These are phyloP conservation scores for Peniophora sp. DNA, from an alignment of 1,284 basidiomycete genomes.

Conservation along the genomic window DNA sequence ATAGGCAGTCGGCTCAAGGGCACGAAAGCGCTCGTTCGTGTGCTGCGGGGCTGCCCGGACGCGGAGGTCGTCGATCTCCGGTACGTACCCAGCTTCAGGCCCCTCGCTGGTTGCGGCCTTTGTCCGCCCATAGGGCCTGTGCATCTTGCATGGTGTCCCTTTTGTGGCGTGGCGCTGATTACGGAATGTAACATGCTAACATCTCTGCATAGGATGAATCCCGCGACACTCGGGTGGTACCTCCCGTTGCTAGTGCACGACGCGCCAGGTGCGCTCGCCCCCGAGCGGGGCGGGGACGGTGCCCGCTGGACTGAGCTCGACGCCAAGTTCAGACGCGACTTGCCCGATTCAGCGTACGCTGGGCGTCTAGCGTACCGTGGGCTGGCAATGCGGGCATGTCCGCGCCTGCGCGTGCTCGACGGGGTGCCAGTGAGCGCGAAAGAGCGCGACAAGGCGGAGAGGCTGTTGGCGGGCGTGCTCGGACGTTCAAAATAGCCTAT, in stretches of 20 bases:
- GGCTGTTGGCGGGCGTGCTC: constrained; percentile 52
- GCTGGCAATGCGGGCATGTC: constrained; percentile 71
- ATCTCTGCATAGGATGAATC: constrained; percentile 75
- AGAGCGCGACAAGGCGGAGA: constrained; percentile 75
- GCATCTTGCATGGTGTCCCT: no score
- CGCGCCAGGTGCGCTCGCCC: constrained; percentile 58
- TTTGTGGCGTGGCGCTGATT: not conserved
- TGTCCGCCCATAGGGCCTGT: not conserved
- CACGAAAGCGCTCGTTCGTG: constrained; percentile 62
- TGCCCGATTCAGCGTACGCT: constrained; percentile 83
- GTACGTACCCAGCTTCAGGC: constrained; percentile 37
- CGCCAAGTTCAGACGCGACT: constrained; percentile 75
- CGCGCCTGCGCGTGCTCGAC: constrained; percentile 65
- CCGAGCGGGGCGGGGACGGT: constrained; percentile 25
- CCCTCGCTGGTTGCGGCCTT: not conserved
- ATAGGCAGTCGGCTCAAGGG: constrained; percentile 78
- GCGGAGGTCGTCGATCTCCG: constrained; percentile 87
- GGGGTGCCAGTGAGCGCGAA: constrained; percentile 73
- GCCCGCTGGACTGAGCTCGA: constrained; percentile 69
- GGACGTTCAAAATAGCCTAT: constrained; percentile 29
- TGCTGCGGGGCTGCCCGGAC: constrained; percentile 64
- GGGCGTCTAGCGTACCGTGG: constrained; percentile 84
- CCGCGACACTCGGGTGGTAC: constrained; percentile 91
- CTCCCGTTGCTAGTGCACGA: constrained; percentile 75
- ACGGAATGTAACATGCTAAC: not conserved